Evolutionary conservation across 768 basidiomycete genomes (phyloP), one percentile per base, ranked within the genome.

Genomic region (Lenzites betulinus): DNA sequence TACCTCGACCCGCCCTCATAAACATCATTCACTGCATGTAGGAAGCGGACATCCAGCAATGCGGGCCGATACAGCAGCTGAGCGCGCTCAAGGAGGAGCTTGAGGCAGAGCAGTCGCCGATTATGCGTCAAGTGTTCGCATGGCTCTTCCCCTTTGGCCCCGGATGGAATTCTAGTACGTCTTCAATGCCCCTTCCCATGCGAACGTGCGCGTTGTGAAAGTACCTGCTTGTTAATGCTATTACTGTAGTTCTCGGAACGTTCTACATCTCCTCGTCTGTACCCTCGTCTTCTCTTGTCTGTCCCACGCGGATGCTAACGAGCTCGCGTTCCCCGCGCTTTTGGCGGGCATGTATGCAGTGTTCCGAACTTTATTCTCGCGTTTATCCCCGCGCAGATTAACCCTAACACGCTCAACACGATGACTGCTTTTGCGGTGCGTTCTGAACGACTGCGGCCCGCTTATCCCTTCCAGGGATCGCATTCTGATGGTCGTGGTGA

Each of bases 201-300:
- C 56, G 62, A 61, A 63, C 65, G 62, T 62, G 63, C 53, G 36
- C 26, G 4, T 22, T 30, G 33, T 30, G 43, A n/a, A 41, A 36
- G 41, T 35, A 13, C 44, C 53, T 51, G 12, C 30, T n/a, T 30
- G 20, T 53, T 63, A 47, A 63, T 39, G 46, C 39, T 20, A 33
- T 11, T 46, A 49, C 28, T 28, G 65, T 36, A 83, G 84, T 97
- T 57, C 80, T 95, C 28, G 94, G 91, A 63, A 95, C 94, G 20
- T 94, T 95, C 80, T 95, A 95, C 79, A 95, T 95, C 76, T 94
- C 92, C 81, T 95, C 93, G 93, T 95, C 72, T 70, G 92, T 83
- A 50, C 44, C 62, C 54, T 61, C 63, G 42, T 44, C 18, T 49
- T 22, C 49, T 49, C 55, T 53, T 51, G 42, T 51, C 26, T 56